phyloP scores from a whole-genome alignment of 2,329 filamentous ascomycete species.

The Colletotrichum graminicola region DNA sequence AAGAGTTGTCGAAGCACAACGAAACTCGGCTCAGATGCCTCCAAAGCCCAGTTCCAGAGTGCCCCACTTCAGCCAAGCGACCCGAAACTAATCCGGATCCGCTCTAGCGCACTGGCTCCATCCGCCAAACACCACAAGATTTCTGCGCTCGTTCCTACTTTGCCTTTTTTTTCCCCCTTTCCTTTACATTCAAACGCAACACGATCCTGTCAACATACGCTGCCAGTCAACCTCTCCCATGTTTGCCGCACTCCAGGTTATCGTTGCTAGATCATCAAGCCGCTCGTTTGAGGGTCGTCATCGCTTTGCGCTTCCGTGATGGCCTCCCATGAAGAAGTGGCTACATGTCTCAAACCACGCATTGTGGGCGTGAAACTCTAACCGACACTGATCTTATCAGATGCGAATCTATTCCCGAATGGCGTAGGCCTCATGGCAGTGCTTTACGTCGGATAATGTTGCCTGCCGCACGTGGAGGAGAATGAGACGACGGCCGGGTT shows the following conservation, averaged over 20 bases:
- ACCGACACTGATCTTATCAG: slow-evolving; percentile 9
- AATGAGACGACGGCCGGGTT: slow-evolving; percentile 8
- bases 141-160: slow-evolving; percentile 24
- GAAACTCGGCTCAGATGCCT: slow-evolving; percentile 22
- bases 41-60: not conserved
- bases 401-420: not conserved
- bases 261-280: slow-evolving; percentile 41
- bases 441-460: not conserved
- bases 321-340: slow-evolving; percentile 54
- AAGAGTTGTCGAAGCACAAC: slow-evolving; percentile 8
- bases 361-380: slow-evolving; percentile 2
- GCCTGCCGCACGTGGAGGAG: slow-evolving; percentile 2
- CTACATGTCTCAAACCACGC: slow-evolving; percentile 13
- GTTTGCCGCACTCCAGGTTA: slow-evolving; percentile 35
- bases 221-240: slow-evolving; percentile 30
- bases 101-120: slow-evolving; percentile 24
- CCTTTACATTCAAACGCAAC: slow-evolving; percentile 39
- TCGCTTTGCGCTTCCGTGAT: slow-evolving; percentile 52
- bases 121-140: slow-evolving; percentile 20
- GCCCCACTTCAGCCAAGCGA: not conserved
- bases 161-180: not conserved
- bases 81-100: slow-evolving; percentile 27
- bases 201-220: slow-evolving; percentile 38
- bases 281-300: slow-evolving; percentile 55
- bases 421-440: not conserved